phyloP scores from a whole-genome alignment of 768 basidiomycete genomes.

The Boletus pseudo-olivaceus region DNA sequence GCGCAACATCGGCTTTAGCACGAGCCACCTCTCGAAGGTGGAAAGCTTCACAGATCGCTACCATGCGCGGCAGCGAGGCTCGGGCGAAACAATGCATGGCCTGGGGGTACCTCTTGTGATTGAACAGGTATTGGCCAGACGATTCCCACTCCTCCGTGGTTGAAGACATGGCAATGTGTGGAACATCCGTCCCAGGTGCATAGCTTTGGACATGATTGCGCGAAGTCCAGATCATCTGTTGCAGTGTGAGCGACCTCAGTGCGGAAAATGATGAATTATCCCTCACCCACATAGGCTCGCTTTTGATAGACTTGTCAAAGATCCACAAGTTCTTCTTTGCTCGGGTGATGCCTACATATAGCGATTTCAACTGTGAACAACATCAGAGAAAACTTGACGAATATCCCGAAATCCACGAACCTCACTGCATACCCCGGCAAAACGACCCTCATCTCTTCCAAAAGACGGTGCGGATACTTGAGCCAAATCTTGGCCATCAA shows the following conservation, averaged over 20 bases:
- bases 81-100: conserved; percentile 53
- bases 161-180: conserved; percentile 53
- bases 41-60: conserved; percentile 49
- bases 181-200: conserved; percentile 46
- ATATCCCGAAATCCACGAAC: conserved; percentile 29
- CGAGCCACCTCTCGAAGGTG: conserved; percentile 51
- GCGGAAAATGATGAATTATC: not conserved
- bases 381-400: not conserved
- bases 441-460: conserved; percentile 40
- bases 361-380: conserved; percentile 49
- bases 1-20: conserved; percentile 24
- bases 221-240: conserved; percentile 50
- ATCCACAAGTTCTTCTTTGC: conserved; percentile 72
- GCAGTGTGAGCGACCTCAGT: not conserved
- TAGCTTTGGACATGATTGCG: conserved; percentile 46
- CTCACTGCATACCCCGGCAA: conserved; percentile 57
- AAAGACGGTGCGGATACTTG: conserved; percentile 41
- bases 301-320: conserved; percentile 54
- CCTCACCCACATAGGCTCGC: conserved; percentile 54
- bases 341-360: conserved; percentile 71
- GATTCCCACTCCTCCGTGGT: conserved; percentile 45
- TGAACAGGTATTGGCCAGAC: conserved; percentile 39
- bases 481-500: conserved; percentile 9
- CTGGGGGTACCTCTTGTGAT: conserved; percentile 41
- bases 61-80: conserved; percentile 42